These are phyloP conservation scores for Pyrus betulifolia DNA, from an alignment of 306 rosid species.

Conservation along the genomic window DNA sequence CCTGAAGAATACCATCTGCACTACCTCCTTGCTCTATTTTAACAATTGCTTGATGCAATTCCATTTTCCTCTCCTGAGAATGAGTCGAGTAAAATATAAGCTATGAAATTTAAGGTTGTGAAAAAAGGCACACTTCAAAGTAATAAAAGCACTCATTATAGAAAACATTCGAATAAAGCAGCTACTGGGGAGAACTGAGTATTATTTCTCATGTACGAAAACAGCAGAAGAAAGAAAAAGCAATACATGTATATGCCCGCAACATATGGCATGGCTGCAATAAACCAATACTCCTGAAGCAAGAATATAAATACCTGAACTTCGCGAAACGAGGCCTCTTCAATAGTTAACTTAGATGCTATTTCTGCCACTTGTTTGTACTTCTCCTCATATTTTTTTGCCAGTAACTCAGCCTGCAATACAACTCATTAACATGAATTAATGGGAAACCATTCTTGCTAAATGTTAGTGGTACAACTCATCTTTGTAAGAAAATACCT, in stretches of 20 bases:
- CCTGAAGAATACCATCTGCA: constrained; percentile 98
- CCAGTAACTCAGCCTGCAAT: constrained; percentile 70
- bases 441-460: constrained; percentile 8
- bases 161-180: not conserved
- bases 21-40: constrained; percentile 96
- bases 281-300: not conserved
- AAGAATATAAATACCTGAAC: constrained; percentile 57
- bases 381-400: constrained; percentile 83
- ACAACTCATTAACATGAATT: not conserved
- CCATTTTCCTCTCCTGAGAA: constrained; percentile 70
- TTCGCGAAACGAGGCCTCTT: constrained; percentile 83
- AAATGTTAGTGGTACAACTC: constrained; percentile 7
- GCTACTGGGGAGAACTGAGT: not conserved
- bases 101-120: not conserved
- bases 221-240: not conserved
- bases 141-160: not conserved
- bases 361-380: constrained; percentile 89
- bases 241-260: not conserved
- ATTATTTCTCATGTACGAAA: not conserved
- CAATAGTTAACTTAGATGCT: constrained; percentile 80
- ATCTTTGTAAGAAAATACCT: constrained; percentile 42
- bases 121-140: not conserved
- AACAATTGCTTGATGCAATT: constrained; percentile 84
- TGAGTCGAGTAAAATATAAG: not conserved
- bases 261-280: not conserved